Evolutionary conservation across 2,329 filamentous ascomycete genomes (phyloP).

Genomic region (Alternaria sp.): DNA sequence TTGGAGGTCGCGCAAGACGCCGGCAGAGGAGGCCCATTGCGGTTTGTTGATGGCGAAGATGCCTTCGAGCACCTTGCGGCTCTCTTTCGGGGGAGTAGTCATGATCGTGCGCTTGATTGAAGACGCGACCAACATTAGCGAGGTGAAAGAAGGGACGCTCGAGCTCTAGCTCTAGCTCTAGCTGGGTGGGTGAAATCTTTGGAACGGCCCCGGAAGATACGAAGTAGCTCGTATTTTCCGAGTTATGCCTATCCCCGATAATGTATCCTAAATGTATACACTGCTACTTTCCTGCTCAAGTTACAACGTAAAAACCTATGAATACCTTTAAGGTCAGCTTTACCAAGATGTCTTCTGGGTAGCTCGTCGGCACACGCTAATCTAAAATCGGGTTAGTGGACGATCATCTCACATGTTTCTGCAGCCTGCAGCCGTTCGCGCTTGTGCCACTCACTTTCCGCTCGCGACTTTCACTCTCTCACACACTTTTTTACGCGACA

Average conservation of each 20-base stretch:
- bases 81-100: slow-evolving; percentile 39
- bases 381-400: slow-evolving; percentile 20
- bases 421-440: slow-evolving; percentile 17
- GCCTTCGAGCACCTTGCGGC: slow-evolving; percentile 66
- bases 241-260: not conserved
- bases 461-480: no score
- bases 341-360: not conserved
- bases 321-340: not conserved
- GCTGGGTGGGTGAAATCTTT: slow-evolving; percentile 8
- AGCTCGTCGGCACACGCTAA: not conserved
- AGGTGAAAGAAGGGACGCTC: slow-evolving; percentile 6
- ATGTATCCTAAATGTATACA: not conserved
- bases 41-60: slow-evolving; percentile 91
- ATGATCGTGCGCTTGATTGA: slow-evolving; percentile 28
- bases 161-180: not conserved
- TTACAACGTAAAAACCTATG: not conserved
- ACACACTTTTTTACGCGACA: no score
- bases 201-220: slow-evolving; percentile 1
- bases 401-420: slow-evolving; percentile 23
- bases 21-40: slow-evolving; percentile 83
- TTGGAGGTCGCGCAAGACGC: slow-evolving; percentile 90
- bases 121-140: slow-evolving; percentile 34
- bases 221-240: not conserved
- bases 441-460: no score
- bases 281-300: not conserved